Conservation (phyloP, 2,329 filamentous ascomycete genomes). For the Cadophora sp. region DNA sequence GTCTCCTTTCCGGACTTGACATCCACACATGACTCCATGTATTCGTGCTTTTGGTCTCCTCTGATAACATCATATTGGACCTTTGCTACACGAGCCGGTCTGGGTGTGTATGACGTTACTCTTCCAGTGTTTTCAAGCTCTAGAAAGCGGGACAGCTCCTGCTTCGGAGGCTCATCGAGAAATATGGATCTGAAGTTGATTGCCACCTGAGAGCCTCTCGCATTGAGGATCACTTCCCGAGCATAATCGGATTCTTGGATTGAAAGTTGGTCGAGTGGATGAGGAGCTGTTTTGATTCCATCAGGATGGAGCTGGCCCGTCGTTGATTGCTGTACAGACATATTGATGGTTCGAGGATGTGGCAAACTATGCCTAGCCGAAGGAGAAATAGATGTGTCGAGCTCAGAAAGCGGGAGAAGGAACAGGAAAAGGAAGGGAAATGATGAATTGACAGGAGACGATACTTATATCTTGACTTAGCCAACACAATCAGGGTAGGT, state of each 20-base stretch:
- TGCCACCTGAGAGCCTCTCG: conserved; percentile 40
- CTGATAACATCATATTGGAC: conserved; percentile 64
- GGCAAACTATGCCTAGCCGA: background rate
- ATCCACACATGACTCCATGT: conserved; percentile 60
- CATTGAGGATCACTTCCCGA: conserved; percentile 51
- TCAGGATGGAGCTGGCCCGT: conserved; percentile 22
- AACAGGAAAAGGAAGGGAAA: background rate
- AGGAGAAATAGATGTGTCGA: background rate
- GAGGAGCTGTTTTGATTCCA: conserved; percentile 38
- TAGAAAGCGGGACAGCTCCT: conserved; percentile 55
- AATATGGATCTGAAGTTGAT: conserved; percentile 67
- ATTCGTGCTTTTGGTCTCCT: conserved; percentile 56
- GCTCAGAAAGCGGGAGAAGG: background rate
- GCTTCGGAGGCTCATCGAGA: conserved; percentile 59
- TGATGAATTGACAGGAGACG: background rate
- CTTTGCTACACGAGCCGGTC: conserved; percentile 56
- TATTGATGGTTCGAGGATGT: conserved; percentile 10
- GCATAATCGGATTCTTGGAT: conserved; percentile 58
- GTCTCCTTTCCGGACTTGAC: conserved; percentile 50
- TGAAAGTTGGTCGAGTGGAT: conserved; percentile 56
- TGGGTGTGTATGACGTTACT: conserved; percentile 43
- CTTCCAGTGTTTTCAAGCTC: conserved; percentile 52
- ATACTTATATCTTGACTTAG: conserved; percentile 21
- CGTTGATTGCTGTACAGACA: conserved; percentile 27
- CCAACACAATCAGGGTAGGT: background rate